A percentile compares a stretch with the other conserved stretches of the same genome.
Conservation (phyloP, 176 grass and related monocot genomes). For the Eleusine coracana region DNA sequence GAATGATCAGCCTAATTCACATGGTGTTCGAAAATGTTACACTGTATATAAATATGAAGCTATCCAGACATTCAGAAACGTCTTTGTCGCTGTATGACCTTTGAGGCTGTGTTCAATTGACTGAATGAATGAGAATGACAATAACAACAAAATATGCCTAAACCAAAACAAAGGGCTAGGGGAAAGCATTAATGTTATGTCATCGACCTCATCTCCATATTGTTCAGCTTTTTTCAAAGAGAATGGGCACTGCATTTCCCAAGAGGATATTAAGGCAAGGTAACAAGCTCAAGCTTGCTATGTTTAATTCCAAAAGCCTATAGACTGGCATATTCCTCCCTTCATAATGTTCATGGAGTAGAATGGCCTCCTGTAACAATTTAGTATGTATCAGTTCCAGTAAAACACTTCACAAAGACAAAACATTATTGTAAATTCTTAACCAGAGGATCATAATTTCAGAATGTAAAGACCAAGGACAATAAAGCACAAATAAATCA, state of each 20-base stretch:
- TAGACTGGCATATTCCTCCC: slow-evolving; percentile 50
- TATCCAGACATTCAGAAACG: slow-evolving; percentile 38
- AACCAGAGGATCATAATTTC: slow-evolving; percentile 25
- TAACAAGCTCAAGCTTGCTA: slow-evolving; percentile 46
- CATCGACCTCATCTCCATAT: slow-evolving; percentile 51
- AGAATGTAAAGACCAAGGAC: not conserved
- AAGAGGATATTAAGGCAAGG: slow-evolving; percentile 30
- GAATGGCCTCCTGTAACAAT: slow-evolving; percentile 49
- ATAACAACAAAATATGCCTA: slow-evolving; percentile 45
- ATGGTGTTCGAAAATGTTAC: slow-evolving; percentile 31
- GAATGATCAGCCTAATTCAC: slow-evolving; percentile 38
- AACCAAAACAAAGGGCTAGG: slow-evolving; percentile 31
- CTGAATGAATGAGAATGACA: slow-evolving; percentile 49
- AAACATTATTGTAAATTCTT: not conserved
- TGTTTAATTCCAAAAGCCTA: slow-evolving; percentile 54
- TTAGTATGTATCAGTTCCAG: slow-evolving; percentile 38
- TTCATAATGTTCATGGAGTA: slow-evolving; percentile 39
- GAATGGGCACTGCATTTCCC: slow-evolving; percentile 39
- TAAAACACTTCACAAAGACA: slow-evolving; percentile 17
- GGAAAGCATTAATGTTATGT: slow-evolving; percentile 35
- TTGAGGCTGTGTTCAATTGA: slow-evolving; percentile 35
- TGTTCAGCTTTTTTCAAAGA: slow-evolving; percentile 50
- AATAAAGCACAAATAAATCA: slow-evolving; percentile 20
- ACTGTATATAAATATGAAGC: slow-evolving; percentile 45
- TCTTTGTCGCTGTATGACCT: slow-evolving; percentile 33